Evolutionary conservation across 805 yeast species (phyloP), one percentile per base, ranked within the genome.

Genomic region (Saccharomycopsis fodiens): DNA sequence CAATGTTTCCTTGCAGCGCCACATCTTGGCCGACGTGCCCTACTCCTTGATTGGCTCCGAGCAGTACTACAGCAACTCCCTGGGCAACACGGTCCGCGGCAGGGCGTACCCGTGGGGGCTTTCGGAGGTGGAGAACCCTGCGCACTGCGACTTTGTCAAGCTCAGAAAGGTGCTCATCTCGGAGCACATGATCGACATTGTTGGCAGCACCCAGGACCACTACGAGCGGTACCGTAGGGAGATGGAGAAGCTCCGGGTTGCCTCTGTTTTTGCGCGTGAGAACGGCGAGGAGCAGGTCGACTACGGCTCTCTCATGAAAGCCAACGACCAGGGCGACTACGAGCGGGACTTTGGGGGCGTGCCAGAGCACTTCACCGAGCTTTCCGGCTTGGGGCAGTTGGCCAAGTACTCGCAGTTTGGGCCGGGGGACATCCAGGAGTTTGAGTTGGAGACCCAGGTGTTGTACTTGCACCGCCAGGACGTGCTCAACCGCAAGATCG

Each of bases 71-170:
- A 54, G 57, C 39, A 70, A 70, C 42, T 54, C 62, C 2, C 64
- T 65, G 7, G 79, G 79, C 7, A 63, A 70, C 27, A 50, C 63
- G 2, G 84, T 84, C 23, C 70, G 83, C 52, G 95, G 93, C 15
- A 73, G 96, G 57, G 72, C 73, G 57, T 89, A 87, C 65, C 71
- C 68, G 15, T 89, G 96, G 96, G 97, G 97, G 0, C 62, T 75
- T 19, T 85, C 85, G 12, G 95, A 88, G 58, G 83, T 85, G 35
- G 95, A 85, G 57, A 82, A 86, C 59, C 74, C 73, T 16, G 61
- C 66, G 6, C 88, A 83, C 61, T 85, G 95, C 63, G 96, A 91
- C 59, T 87, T 87, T 57, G 52, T 63, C 23, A 69, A 69, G 50
- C 69, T 89, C 52, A 75, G 85, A 53, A 72, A 78, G 30, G 63